Conservation (phyloP, 148 eudicot species). For the Camellia lanceoleosa region DNA sequence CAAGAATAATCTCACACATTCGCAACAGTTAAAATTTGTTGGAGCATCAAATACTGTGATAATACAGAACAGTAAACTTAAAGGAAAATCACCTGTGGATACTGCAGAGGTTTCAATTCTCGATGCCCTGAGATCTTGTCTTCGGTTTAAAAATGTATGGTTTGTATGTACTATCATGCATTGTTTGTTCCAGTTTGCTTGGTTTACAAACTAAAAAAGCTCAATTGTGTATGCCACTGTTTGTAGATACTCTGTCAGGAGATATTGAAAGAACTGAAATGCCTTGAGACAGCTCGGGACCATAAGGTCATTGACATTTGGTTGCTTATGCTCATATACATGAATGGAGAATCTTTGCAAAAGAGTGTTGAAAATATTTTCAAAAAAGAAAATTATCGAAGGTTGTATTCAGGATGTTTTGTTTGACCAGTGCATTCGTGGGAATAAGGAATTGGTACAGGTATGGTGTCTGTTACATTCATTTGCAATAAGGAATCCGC, state of each 20-base stretch:
- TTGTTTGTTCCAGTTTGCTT: not conserved
- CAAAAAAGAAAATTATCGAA: conserved; percentile 50
- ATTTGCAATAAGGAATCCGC: not conserved
- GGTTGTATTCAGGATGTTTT: conserved; percentile 41
- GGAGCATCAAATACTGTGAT: conserved; percentile 25
- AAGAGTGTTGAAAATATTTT: conserved; percentile 50
- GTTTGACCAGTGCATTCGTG: conserved; percentile 51
- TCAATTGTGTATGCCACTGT: conserved; percentile 6
- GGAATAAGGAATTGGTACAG: conserved; percentile 45
- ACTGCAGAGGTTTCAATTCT: conserved; percentile 49
- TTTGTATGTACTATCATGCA: not conserved
- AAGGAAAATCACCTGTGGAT: conserved; percentile 43
- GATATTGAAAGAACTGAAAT: conserved; percentile 51
- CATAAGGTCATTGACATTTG: conserved; percentile 63
- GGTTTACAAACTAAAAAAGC: not conserved
- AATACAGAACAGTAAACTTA: conserved; percentile 32
- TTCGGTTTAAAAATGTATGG: conserved; percentile 51
- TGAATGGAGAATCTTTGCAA: conserved; percentile 48
- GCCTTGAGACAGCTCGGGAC: conserved; percentile 39
- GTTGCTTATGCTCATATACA: conserved; percentile 50
- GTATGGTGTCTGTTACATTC: conserved; percentile 27
- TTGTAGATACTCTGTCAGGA: conserved; percentile 51
- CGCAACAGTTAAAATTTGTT: conserved; percentile 50
- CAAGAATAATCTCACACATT: conserved; percentile 51
- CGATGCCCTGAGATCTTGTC: conserved; percentile 52